A percentile compares a stretch with the other conserved stretches of the same genome.
Conservation (phyloP, 257 asterid genomes). For the Salvia rosmarinus region DNA sequence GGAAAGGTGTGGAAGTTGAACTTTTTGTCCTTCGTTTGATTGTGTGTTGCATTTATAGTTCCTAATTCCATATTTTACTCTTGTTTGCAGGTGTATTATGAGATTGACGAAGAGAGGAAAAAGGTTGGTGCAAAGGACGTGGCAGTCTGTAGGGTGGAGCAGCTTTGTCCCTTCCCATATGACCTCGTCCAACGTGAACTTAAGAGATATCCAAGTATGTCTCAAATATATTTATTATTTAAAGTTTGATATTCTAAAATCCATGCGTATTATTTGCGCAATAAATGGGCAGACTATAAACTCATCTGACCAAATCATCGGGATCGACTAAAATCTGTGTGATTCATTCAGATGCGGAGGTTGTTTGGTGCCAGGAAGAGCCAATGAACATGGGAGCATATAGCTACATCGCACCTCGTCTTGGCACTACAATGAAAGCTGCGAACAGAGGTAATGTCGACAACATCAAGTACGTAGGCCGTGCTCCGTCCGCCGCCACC, state of each 20-base stretch:
- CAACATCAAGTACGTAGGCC: slow-evolving; percentile 79
- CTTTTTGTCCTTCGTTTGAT: slow-evolving; percentile 22
- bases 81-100: slow-evolving; percentile 73
- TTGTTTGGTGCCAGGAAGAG: slow-evolving; percentile 97
- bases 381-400: slow-evolving; percentile 97
- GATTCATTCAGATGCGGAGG: slow-evolving; percentile 77
- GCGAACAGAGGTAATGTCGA: slow-evolving; percentile 68
- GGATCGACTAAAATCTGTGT: background rate
- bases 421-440: slow-evolving; percentile 79
- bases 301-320: background rate
- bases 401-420: slow-evolving; percentile 71
- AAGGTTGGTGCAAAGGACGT: slow-evolving; percentile 67
- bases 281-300: background rate
- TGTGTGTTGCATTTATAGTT: background rate
- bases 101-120: slow-evolving; percentile 81
- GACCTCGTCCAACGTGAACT: slow-evolving; percentile 90
- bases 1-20: slow-evolving; percentile 67
- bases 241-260: background rate
- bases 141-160: slow-evolving; percentile 94
- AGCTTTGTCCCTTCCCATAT: slow-evolving; percentile 93
- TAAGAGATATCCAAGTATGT: slow-evolving; percentile 91
- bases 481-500: slow-evolving; percentile 89
- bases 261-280: too few species aligned
- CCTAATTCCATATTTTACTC: background rate
- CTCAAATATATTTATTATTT: background rate